A percentile compares a stretch with the other conserved stretches of the same genome.
Conservation (phyloP, 106 monocot species). For the Dioscorea dumetorum region DNA sequence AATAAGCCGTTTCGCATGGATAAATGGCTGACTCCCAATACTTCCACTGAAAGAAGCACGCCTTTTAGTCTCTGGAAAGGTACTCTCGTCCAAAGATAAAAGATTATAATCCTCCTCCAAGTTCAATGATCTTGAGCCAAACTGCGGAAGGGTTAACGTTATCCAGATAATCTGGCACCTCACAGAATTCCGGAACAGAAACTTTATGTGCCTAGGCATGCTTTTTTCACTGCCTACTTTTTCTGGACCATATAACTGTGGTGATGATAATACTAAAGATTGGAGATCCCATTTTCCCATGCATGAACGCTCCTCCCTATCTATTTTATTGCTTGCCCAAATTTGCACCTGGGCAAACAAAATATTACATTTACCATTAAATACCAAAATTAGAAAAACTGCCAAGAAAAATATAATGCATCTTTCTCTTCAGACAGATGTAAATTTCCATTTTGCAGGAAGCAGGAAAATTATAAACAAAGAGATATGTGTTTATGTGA, state of each 20-base stretch:
- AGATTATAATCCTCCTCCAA: constrained; percentile 53
- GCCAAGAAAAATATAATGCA: no score
- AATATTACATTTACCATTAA: no score
- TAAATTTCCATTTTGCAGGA: no score
- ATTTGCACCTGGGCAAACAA: constrained; percentile 66
- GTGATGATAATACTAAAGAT: constrained; percentile 35
- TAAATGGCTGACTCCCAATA: constrained; percentile 25
- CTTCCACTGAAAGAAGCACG: constrained; percentile 11
- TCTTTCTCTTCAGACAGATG: no score
- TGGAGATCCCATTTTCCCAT: constrained; percentile 91
- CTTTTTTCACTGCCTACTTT: constrained; percentile 21
- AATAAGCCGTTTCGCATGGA: constrained; percentile 88
- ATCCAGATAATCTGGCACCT: constrained; percentile 93
- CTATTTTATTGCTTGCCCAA: constrained; percentile 95
- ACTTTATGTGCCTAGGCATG: constrained; percentile 64
- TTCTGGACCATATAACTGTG: constrained; percentile 67
- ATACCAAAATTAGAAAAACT: no score
- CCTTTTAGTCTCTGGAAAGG: constrained; percentile 17
- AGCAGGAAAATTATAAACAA: no score
- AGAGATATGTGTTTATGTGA: no score
- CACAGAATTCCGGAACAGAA: constrained; percentile 67
- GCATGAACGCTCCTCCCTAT: constrained; percentile 75
- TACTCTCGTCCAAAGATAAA: constrained; percentile 64
- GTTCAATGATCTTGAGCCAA: constrained; percentile 23
- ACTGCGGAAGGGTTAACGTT: constrained; percentile 42